Base-by-base conservation (phyloP, 2,329 filamentous ascomycete species). In the Emergomyces pasteurianus region DNA sequence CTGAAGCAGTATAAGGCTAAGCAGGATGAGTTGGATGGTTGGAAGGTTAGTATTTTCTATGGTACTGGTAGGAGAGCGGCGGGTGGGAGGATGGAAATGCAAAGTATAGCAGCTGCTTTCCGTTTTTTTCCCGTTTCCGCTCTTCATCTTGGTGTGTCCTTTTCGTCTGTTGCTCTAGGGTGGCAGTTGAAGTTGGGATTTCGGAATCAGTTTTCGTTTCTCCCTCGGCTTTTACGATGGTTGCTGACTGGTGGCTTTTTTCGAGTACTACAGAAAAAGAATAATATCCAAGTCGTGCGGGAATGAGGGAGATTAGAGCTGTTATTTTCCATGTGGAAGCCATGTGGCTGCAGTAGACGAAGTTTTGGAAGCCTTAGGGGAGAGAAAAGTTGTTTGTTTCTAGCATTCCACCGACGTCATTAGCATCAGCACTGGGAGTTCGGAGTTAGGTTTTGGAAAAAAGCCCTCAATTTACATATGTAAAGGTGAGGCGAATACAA, bases 1-100 rank as follows among this genome's bases (percentile, higher is more conserved):
- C 83, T 97, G 67, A 96, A 96, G 82, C 90, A 96, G 77, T 97
- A 97, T 81, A 95, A 95, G 80, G 78, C 81, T 38, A 95, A 96
- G 77, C 92, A 99, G 75, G 86, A 90, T 49, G 94, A 99, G 72
- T 84, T 99, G 80, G 92, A 99, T 73, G 92, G 87, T 75, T 99
- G 94, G 94, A 99, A 99, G 90, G 92, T 95, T 77, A 62, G 85
- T 72, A 18, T 23, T 38, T 46, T 8, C 12, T 46, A 31, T 47
- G 42, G 21, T 21, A 3, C 31, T 10, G 12, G 2, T 28, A 21
- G 16, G 34, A 12, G 9, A 26, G 18, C 4, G 16, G 42, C 1
- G 49, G 40, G 40, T 42, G 40, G 40, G 18, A 10, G 42, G 23
- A 46, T 38, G 36, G 36, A 38, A 38, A 46, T n/a, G 42, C 6